Evolutionary conservation across 345 rosid genomes (phyloP).

Genomic region (Trapa bicornis): DNA sequence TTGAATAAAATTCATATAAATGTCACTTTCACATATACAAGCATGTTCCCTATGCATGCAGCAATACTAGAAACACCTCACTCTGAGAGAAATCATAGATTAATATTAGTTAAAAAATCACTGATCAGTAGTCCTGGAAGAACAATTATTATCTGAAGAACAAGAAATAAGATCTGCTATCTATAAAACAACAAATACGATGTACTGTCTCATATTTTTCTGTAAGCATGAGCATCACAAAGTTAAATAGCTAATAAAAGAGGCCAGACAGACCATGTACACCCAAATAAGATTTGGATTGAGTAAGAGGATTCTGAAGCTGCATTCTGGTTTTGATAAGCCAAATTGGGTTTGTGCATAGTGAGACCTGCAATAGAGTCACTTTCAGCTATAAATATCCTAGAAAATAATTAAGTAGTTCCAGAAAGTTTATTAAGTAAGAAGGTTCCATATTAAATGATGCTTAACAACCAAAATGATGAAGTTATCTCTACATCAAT

Average conservation of each 20-base stretch:
- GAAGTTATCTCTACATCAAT: too few species aligned
- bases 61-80: background rate
- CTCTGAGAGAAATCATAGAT: background rate
- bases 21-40: background rate
- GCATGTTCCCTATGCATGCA: background rate
- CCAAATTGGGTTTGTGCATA: conserved; percentile 93
- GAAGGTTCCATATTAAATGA: background rate
- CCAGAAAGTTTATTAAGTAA: background rate
- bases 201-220: background rate
- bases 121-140: background rate
- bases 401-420: background rate
- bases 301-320: conserved; percentile 85
- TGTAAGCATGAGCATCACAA: conserved; percentile 6
- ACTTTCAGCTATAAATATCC: background rate
- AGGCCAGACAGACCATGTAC: conserved; percentile 51
- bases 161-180: background rate
- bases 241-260: conserved; percentile 22
- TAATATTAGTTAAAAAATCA: background rate
- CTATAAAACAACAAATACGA: conserved; percentile 3
- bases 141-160: background rate
- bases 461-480: background rate
- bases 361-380: conserved; percentile 42
- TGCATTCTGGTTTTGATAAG: conserved; percentile 91
- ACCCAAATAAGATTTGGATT: conserved; percentile 61
- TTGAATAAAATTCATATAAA: background rate